phyloP scores from a whole-genome alignment of 163 green algal species.

The Trebouxiophyceae sp. region DNA sequence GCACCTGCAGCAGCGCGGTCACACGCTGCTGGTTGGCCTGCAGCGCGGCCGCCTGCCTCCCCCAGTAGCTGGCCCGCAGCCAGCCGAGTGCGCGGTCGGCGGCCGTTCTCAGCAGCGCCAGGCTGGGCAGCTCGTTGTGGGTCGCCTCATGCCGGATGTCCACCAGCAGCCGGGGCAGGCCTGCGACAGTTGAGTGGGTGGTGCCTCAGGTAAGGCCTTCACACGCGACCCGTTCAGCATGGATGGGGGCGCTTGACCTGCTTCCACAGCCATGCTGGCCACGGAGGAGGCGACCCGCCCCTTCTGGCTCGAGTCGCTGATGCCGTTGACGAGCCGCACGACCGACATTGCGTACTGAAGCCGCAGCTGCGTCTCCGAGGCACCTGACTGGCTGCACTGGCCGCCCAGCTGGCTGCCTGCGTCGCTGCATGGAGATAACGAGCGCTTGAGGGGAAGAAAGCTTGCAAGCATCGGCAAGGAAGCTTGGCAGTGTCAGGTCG shows the following conservation, averaged over 20 bases:
- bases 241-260: no score
- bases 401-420: no score
- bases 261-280: conserved; percentile 25
- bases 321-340: conserved; percentile 55
- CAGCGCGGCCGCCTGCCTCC: conserved; percentile 30
- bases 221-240: no score
- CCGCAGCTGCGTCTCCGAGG: conserved; percentile 21
- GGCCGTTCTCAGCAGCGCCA: conserved; percentile 52
- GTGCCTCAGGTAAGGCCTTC: no score
- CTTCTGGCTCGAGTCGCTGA: conserved; percentile 55
- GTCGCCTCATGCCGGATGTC: conserved; percentile 77
- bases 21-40: not conserved
- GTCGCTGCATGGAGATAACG: no score
- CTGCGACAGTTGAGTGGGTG: no score
- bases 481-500: no score
- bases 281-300: conserved; percentile 38
- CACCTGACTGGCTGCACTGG: no score
- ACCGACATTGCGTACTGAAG: conserved; percentile 52
- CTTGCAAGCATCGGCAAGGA: no score
- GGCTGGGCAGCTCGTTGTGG: conserved; percentile 72
- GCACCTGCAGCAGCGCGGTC: no score
- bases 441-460: no score
- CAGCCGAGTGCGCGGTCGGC: conserved; percentile 54
- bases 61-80: conserved; percentile 70
- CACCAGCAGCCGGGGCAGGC: conserved; percentile 66